Evolutionary conservation across 768 basidiomycete genomes (phyloP).

Genomic region (Tylopilus vinaceipallidus): DNA sequence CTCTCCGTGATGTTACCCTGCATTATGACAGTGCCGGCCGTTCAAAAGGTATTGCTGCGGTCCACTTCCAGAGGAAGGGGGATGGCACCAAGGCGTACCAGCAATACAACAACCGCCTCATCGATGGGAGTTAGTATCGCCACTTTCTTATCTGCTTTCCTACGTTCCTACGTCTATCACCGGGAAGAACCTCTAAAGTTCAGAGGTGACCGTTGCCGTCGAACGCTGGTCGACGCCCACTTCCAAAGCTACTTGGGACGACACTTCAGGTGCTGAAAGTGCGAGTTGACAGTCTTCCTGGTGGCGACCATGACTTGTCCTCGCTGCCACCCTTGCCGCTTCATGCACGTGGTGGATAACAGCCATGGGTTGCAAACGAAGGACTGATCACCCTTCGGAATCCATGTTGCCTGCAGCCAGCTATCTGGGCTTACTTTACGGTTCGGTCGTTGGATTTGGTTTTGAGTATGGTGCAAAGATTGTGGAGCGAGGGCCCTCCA

Average conservation of each 20-base stretch:
- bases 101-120: conserved; percentile 96
- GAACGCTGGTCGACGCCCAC: conserved; percentile 24
- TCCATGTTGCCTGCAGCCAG: conserved; percentile 26
- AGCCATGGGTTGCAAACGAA: conserved; percentile 22
- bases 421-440: conserved; percentile 25
- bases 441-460: conserved; percentile 34
- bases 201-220: conserved; percentile 21
- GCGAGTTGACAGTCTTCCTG: conserved; percentile 29
- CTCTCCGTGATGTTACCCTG: conserved; percentile 78
- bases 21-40: conserved; percentile 82
- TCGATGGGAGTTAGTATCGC: conserved; percentile 99
- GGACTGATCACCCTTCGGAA: conserved; percentile 31
- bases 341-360: conserved; percentile 21
- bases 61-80: conserved; percentile 82
- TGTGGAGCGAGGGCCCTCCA: conserved; percentile 31
- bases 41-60: conserved; percentile 87
- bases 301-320: conserved; percentile 32
- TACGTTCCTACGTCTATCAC: conserved; percentile 18
- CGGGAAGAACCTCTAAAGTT: conserved; percentile 16
- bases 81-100: conserved; percentile 91
- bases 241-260: conserved; percentile 23
- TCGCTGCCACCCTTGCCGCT: conserved; percentile 22
- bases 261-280: conserved; percentile 28
- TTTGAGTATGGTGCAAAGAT: conserved; percentile 33
- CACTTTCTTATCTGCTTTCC: conserved; percentile 41